These are phyloP conservation scores for Heterobasidion irregulare DNA, from an alignment of 1,284 basidiomycete genomes.

Conservation along the genomic window DNA sequence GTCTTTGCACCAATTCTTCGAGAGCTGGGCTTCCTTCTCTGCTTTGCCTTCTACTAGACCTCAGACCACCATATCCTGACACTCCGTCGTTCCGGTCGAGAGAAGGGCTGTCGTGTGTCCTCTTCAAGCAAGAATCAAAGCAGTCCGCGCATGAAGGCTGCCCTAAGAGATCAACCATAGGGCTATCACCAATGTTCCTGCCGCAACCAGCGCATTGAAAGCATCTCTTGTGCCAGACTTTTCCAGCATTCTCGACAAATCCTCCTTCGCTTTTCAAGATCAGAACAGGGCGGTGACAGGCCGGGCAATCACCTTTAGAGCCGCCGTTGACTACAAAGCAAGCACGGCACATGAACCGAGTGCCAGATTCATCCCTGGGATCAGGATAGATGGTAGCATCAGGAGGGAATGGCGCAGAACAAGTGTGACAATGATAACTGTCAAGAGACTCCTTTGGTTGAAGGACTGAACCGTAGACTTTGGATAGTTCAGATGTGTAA, in stretches of 20 bases:
- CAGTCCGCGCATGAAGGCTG: slow-evolving; percentile 69
- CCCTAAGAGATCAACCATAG: slow-evolving; percentile 76
- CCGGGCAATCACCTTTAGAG: slow-evolving; percentile 61
- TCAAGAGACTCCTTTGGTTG: slow-evolving; percentile 67
- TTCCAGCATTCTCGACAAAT: slow-evolving; percentile 59
- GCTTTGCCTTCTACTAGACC: slow-evolving; percentile 24
- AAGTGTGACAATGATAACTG: slow-evolving; percentile 60
- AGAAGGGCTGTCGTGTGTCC: slow-evolving; percentile 26
- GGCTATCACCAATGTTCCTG: slow-evolving; percentile 61
- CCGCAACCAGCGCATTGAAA: slow-evolving; percentile 67
- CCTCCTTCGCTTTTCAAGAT: slow-evolving; percentile 68
- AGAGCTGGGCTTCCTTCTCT: slow-evolving; percentile 57
- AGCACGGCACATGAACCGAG: slow-evolving; percentile 59
- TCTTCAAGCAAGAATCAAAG: slow-evolving; percentile 63
- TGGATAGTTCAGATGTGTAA: slow-evolving; percentile 57
- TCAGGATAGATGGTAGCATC: slow-evolving; percentile 80
- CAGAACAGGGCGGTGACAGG: slow-evolving; percentile 60
- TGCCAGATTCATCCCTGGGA: slow-evolving; percentile 33
- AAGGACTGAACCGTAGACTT: slow-evolving; percentile 74
- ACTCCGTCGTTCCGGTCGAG: too few species aligned
- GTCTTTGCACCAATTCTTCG: slow-evolving; percentile 45
- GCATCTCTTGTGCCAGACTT: slow-evolving; percentile 72
- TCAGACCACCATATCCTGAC: slow-evolving; percentile 22
- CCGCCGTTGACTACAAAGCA: slow-evolving; percentile 68
- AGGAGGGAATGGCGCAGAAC: slow-evolving; percentile 56